These are phyloP conservation scores for Penicillium longicatenatum DNA, from an alignment of 495 filamentous ascomycete genomes.

Conservation along the genomic window DNA sequence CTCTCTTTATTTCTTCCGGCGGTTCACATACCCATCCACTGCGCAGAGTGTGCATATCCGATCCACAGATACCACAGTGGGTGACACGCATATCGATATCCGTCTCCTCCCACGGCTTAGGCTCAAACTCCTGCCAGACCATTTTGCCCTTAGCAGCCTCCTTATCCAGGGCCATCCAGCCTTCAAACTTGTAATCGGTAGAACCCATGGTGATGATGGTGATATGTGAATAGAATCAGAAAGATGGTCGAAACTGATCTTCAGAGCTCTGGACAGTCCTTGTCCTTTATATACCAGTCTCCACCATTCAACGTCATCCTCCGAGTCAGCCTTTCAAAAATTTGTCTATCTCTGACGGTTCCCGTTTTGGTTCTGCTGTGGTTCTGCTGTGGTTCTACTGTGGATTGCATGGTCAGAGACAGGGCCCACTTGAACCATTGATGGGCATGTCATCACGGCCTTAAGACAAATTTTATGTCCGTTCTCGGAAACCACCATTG, in stretches of 20 bases:
- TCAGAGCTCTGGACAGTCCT: not conserved
- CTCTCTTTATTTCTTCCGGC: not conserved
- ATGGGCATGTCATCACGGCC: not conserved
- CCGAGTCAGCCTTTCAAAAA: not conserved
- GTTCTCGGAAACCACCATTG: not conserved
- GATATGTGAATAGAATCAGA: not conserved
- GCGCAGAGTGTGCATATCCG: conserved; percentile 72
- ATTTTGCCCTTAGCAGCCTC: conserved; percentile 65
- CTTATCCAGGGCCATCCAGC: conserved; percentile 71
- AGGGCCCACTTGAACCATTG: not conserved
- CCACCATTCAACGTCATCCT: not conserved
- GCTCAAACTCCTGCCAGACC: conserved; percentile 53
- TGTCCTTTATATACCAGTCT: not conserved
- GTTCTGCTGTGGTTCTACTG: not conserved
- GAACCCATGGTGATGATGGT: conserved; percentile 8
- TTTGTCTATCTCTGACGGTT: not conserved
- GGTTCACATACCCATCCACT: conserved; percentile 63
- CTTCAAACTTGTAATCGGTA: conserved; percentile 66
- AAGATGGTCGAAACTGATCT: not conserved
- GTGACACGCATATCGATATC: conserved; percentile 21
- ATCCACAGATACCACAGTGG: conserved; percentile 11
- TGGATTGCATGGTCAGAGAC: too few species aligned
- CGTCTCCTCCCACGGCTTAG: conserved; percentile 15
- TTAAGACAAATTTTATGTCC: not conserved
- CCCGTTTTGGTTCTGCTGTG: not conserved